Base-by-base conservation (phyloP, 768 basidiomycete genomes). In the Mycena leptocephala region DNA sequence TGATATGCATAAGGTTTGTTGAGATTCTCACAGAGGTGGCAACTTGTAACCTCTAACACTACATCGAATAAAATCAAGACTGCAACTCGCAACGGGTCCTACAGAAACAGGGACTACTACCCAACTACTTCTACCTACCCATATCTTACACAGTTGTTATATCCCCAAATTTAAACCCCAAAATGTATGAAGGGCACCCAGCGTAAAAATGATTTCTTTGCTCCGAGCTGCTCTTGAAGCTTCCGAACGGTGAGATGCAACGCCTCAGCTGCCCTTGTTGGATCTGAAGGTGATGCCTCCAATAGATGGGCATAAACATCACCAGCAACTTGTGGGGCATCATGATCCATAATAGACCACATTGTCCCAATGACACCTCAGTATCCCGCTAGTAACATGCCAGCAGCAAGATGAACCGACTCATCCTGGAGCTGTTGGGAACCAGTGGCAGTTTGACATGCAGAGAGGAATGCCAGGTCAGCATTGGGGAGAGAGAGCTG, bases 391-490 rank as follows among this genome's bases (percentile, higher is more conserved):
- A 37, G 7, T 37, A 61, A 24, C 59, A 61, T 33, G 5, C 59
- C 59, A 61, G 61, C 61, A 30, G 62, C 41, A n/a, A 64, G 62
- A 43, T 89, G 88, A 14, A 89, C 75, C 0, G 82, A 65, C 75
- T 83, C 79, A 18, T 84, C 80, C 11, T 82, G 48, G 43, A 82
- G 75, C 33, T 37, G 6, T 2, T 76, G 70, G 0, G 77, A 53
- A 33, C 83, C 86, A 53, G 75, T 82, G 0, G 87, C 87, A 2
- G 86, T 89, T 68, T 90, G 82, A 69, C 89, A 90, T 0, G 89
- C 89, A 6, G 89, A 88, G 2, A 90, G 83, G 77, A 89, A 87
- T 0, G 85, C 89, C 46, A 90, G 81, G 33, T 82, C 78, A 26
- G 83, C 80, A 70, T 75, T n/a, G 13, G 79, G 78, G 73, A 85